These are phyloP conservation scores for Erysimum cheiranthoides DNA, from an alignment of 345 rosid genomes.

Conservation along the genomic window DNA sequence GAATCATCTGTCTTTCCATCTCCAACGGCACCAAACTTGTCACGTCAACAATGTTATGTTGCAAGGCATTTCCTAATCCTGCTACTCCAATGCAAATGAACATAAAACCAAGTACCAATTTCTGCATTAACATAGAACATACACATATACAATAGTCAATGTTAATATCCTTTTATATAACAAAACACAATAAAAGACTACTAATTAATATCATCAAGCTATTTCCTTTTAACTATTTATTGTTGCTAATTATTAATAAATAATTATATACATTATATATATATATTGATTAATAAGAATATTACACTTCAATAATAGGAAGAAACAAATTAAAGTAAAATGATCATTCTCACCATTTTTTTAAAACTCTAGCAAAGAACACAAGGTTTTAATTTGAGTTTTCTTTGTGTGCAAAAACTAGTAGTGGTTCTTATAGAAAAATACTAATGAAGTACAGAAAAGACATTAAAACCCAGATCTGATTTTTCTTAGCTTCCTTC, in stretches of 20 bases:
- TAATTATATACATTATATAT: too few relatives aligned
- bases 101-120: slow-evolving; percentile 5
- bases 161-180: not conserved
- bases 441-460: not conserved
- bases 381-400: not conserved
- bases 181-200: too few relatives aligned
- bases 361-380: not conserved
- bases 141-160: not conserved
- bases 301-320: not conserved
- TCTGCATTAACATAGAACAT: not conserved
- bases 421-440: not conserved
- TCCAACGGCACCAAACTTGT: slow-evolving; percentile 20
- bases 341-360: not conserved
- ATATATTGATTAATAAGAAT: too few relatives aligned
- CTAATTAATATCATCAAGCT: not conserved
- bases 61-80: slow-evolving; percentile 1
- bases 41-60: not conserved
- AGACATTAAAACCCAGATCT: not conserved
- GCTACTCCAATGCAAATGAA: not conserved
- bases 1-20: slow-evolving; percentile 21
- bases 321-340: not conserved
- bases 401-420: not conserved
- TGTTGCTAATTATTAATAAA: too few relatives aligned
- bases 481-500: not conserved
- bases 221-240: too few relatives aligned